Conservation (phyloP, 2,329 filamentous ascomycete species). For the Botrytis fragariae region DNA sequence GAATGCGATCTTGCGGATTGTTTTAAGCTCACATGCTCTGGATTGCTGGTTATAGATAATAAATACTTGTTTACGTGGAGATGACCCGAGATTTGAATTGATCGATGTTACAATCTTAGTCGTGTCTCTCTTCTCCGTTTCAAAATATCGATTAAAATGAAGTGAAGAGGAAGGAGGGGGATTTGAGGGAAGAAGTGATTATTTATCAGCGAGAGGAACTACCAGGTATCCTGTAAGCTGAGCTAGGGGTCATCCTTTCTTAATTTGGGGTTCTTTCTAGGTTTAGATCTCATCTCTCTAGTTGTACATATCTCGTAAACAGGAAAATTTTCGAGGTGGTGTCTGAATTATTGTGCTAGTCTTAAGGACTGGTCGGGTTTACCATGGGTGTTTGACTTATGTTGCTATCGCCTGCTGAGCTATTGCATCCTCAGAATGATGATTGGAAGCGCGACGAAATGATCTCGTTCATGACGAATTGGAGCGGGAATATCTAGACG, state of each 20-base stretch:
- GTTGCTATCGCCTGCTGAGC: too few species aligned
- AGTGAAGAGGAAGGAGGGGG: neutral
- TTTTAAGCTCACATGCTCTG: neutral
- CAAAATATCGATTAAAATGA: too few species aligned
- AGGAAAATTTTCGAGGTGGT: too few species aligned
- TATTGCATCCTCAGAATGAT: too few species aligned
- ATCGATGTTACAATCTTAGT: neutral
- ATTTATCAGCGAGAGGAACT: neutral
- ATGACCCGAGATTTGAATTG: neutral
- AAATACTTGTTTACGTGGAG: neutral
- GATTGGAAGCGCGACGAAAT: rapidly evolving
- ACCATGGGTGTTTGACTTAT: too few species aligned
- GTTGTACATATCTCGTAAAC: rapidly evolving
- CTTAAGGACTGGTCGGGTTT: too few species aligned
- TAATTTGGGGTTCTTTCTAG: neutral
- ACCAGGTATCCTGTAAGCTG: neutral
- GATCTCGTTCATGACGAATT: neutral
- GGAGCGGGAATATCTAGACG: neutral
- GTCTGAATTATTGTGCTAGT: too few species aligned
- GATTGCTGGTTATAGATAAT: neutral
- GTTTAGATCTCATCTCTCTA: neutral
- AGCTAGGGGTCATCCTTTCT: neutral
- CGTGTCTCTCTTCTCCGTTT: too few species aligned
- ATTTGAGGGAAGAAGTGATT: neutral
- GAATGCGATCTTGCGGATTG: neutral